phyloP scores from a whole-genome alignment of 306 rosid species.

The Prunus dulcis region DNA sequence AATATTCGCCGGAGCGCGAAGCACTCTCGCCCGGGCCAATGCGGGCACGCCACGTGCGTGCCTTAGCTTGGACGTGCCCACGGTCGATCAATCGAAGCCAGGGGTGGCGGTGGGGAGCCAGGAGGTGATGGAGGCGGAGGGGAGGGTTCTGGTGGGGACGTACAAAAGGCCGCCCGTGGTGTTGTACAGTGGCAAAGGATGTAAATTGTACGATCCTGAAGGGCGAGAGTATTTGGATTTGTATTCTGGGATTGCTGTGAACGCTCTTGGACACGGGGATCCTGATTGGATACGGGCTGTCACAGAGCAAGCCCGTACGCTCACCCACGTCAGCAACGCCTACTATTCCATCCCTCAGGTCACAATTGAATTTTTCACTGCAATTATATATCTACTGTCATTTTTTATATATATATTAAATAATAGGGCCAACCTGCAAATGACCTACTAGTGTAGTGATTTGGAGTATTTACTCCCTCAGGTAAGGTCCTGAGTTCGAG shows the following conservation, averaged over 20 bases:
- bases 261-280: constrained; percentile 12
- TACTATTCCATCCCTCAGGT: constrained; percentile 15
- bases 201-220: constrained; percentile 12
- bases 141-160: constrained; percentile 6
- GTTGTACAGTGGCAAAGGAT: constrained; percentile 11
- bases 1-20: background rate
- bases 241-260: constrained; percentile 15
- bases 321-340: constrained; percentile 14
- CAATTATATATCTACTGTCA: too few species aligned
- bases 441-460: too few species aligned
- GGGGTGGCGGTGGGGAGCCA: background rate
- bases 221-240: constrained; percentile 16
- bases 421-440: too few species aligned
- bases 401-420: too few species aligned
- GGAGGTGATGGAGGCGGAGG: constrained; percentile 21
- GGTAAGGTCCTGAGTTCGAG: too few species aligned
- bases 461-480: too few species aligned
- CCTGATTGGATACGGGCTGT: constrained; percentile 14
- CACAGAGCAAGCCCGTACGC: constrained; percentile 6
- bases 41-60: background rate
- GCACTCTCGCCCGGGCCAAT: background rate
- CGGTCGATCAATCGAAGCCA: background rate
- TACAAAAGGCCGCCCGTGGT: constrained; percentile 7
- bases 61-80: background rate
- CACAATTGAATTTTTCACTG: background rate